These are phyloP conservation scores for Apophysomyces variabilis DNA, from an alignment of 371 early-diverging fungal genomes.

Conservation along the genomic window DNA sequence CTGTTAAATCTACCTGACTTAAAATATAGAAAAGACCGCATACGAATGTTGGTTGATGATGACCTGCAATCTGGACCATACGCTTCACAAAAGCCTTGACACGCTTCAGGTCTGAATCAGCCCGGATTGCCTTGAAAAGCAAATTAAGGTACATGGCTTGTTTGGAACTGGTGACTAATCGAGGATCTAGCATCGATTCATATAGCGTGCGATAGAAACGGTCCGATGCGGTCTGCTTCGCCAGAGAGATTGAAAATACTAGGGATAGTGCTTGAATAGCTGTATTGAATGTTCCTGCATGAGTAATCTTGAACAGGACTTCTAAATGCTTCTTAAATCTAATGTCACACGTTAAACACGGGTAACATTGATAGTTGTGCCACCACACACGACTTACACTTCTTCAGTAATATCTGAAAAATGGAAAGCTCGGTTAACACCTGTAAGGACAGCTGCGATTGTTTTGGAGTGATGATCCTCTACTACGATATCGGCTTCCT, in stretches of 20 bases:
- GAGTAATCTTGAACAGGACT: constrained; percentile 85
- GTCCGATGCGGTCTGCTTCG: constrained; percentile 63
- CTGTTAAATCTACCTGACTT: constrained; percentile 63
- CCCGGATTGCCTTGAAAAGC: constrained; percentile 81
- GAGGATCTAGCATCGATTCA: constrained; percentile 84
- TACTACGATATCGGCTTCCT: constrained; percentile 48
- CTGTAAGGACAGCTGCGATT: constrained; percentile 92
- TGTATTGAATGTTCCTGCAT: constrained; percentile 87
- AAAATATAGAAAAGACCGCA: constrained; percentile 86
- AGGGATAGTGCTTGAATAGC: constrained; percentile 91
- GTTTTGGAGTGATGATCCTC: constrained; percentile 80
- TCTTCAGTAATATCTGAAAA: constrained; percentile 82
- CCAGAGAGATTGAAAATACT: constrained; percentile 77
- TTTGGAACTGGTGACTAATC: constrained; percentile 80
- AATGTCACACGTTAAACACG: constrained; percentile 8
- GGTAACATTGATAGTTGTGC: background rate
- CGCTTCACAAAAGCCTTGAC: constrained; percentile 90
- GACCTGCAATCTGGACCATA: constrained; percentile 78
- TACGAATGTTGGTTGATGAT: constrained; percentile 82
- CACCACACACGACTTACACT: constrained; percentile 50
- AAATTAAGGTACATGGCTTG: constrained; percentile 94
- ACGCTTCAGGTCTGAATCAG: constrained; percentile 72
- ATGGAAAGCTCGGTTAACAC: constrained; percentile 95
- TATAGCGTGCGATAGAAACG: constrained; percentile 92
- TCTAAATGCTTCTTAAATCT: constrained; percentile 81